phyloP scores from a whole-genome alignment of 331 rosid species.

The Cucumis variabilis region DNA sequence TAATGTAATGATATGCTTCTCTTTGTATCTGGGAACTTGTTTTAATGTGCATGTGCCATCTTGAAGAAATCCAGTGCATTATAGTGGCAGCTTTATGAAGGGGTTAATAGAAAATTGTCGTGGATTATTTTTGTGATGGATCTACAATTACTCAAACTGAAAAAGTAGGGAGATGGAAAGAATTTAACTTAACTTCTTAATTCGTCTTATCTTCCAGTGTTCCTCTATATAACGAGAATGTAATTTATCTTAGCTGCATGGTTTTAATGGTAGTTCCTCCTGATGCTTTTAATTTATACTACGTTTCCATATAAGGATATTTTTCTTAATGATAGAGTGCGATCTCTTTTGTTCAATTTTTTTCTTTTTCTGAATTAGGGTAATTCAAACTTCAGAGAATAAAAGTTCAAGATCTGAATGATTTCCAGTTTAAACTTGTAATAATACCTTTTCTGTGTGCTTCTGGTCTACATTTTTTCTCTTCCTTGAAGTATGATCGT shows the following conservation, averaged over 20 bases:
- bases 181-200: conserved; percentile 6
- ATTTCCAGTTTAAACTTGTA: neutral
- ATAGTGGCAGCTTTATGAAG: neutral
- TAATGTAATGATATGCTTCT: neutral
- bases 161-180: neutral
- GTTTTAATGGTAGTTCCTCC: neutral
- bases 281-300: neutral
- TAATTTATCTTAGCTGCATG: neutral
- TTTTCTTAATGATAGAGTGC: conserved; percentile 1
- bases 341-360: neutral
- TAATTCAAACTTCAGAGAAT: neutral
- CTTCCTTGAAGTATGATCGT: neutral
- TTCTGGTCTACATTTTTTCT: neutral
- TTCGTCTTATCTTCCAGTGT: neutral
- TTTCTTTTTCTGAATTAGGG: neutral
- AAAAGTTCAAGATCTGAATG: neutral
- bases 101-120: neutral
- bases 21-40: neutral
- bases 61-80: neutral
- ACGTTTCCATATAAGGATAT: neutral
- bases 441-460: neutral
- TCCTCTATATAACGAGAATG: neutral
- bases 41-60: conserved; percentile 19
- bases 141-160: neutral
- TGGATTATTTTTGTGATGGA: neutral